These are phyloP conservation scores for Climacium dendroides DNA, from an alignment of 225 moss, liverwort and hornwort species.

Conservation along the genomic window DNA sequence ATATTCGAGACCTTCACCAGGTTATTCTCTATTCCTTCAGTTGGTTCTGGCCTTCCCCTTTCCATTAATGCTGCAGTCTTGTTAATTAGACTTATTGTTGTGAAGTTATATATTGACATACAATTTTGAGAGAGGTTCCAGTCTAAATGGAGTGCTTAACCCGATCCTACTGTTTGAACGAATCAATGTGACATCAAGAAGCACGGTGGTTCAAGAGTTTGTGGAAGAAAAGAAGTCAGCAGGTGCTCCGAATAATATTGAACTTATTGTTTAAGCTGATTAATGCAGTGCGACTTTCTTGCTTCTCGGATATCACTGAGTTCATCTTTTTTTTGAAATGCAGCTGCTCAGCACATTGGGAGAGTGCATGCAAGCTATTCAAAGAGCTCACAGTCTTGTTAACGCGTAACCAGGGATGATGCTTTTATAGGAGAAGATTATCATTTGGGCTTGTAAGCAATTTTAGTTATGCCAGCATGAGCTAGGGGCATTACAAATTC, in stretches of 20 bases:
- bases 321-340: neutral
- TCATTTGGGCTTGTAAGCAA: neutral
- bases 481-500: neutral
- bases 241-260: neutral
- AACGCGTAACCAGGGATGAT: neutral
- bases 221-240: neutral
- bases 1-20: constrained; percentile 28
- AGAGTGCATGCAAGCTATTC: constrained; percentile 36
- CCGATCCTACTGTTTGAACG: neutral
- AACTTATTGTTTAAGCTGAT: neutral
- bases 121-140: neutral
- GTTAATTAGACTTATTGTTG: neutral
- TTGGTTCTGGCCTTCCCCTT: neutral
- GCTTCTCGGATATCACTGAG: neutral
- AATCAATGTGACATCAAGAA: neutral
- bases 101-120: neutral
- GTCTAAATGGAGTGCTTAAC: neutral
- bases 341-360: constrained; percentile 27
- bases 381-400: constrained; percentile 9
- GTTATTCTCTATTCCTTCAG: neutral
- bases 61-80: neutral
- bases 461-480: neutral
- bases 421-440: neutral
- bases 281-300: neutral
- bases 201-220: neutral